phyloP scores from a whole-genome alignment of 345 rosid species.

The Camelina hispida region DNA sequence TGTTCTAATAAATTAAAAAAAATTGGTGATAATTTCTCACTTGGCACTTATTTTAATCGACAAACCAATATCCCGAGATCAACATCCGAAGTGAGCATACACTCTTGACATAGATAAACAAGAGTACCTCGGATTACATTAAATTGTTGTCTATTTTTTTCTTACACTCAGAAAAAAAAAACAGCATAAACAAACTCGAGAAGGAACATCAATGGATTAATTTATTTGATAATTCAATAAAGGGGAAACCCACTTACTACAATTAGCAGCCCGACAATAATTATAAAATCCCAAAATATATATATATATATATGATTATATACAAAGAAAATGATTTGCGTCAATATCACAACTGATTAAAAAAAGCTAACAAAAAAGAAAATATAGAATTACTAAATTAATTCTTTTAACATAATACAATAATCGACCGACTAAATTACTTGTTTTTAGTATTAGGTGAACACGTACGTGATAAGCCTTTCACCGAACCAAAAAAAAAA shows the following conservation, averaged over 20 bases:
- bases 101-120: no score
- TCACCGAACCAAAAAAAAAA: neutral
- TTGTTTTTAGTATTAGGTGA: constrained; percentile 33
- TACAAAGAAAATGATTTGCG: constrained; percentile 25
- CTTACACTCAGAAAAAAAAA: no score
- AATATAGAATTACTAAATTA: constrained; percentile 23
- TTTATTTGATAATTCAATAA: neutral
- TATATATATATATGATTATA: no score
- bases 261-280: constrained; percentile 10
- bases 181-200: neutral
- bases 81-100: no score
- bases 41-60: no score
- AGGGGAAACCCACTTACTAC: constrained; percentile 14
- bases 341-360: constrained; percentile 30
- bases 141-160: no score
- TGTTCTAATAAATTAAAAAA: no score
- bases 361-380: constrained; percentile 16
- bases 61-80: no score
- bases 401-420: neutral
- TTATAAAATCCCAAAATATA: neutral
- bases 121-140: no score
- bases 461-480: constrained; percentile 25
- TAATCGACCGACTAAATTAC: constrained; percentile 22
- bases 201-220: neutral
- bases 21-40: no score